Evolutionary conservation across 306 rosid species (phyloP), one percentile per base, ranked within the genome.

Genomic region (Citrullus mucosospermus): DNA sequence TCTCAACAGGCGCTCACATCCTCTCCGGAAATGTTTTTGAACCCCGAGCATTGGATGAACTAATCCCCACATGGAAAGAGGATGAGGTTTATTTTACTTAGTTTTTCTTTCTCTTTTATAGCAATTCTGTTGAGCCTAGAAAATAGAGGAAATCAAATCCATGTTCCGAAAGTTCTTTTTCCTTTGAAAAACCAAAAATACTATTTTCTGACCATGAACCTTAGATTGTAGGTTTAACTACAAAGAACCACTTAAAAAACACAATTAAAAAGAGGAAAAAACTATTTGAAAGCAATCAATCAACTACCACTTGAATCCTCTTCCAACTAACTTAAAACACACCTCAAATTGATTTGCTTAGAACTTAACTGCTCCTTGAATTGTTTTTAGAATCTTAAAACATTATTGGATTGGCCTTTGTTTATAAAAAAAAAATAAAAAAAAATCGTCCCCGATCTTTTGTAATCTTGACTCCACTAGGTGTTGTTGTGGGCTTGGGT

Each of bases 11-110:
- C 80, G 96, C 96, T 50, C 98, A 94, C 78, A 88, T 92, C 80
- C 69, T 94, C 83, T 94, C 98, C 67, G 97, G 98, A 71, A 94
- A 92, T 81, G 95, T 92, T 69, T 94, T 94, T 82, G 97, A 94
- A 75, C 95, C 98, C 32, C 96, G 97, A 68, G 96, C 97, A 6
- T 72, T 92, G 78, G 78, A 94, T 73, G 98, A 94, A 74, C 95
- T 94, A 84, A 85, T 94, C 69, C 98, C 96, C 15, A 86, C 84
- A 67, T 94, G 98, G 97, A 94, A 77, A 79, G 87, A 92, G 76
- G 88, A 89, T 77, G 89, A 92, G 96, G 98, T 91, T 76, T 80
- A 60, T 65, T 78, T 59, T 75, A 30, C 32, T 1, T 25, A 20
- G 4, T 9, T 28, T 43, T 43, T n/a, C 18, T 67, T 8, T 63